Percentiles rank a stretch among this genome's conserved stretches.
These are phyloP conservation scores for Leccinum subrobustum DNA, from an alignment of 1,284 basidiomycete species.

Conservation along the genomic window DNA sequence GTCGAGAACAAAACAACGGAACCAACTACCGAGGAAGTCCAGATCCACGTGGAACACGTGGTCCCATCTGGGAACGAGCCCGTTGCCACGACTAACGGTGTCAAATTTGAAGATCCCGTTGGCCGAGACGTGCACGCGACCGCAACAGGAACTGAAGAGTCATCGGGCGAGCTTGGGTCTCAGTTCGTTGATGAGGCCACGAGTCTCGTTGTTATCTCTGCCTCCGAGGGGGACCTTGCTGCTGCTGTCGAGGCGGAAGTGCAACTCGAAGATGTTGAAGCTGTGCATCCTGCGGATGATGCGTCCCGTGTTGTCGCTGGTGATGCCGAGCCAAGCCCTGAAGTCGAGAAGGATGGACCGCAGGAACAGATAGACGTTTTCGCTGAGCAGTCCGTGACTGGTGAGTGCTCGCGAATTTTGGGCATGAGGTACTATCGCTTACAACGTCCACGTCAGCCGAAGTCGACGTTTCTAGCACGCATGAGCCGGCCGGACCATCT, in stretches of 20 bases:
- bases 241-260: neutral
- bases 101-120: neutral
- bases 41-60: neutral
- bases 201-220: neutral
- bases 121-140: slow-evolving; percentile 3
- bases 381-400: neutral
- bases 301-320: too few relatives aligned
- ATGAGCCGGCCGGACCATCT: neutral
- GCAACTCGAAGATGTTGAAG: neutral
- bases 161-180: slow-evolving; percentile 8
- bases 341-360: neutral
- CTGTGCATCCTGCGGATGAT: neutral
- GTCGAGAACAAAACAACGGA: neutral
- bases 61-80: slow-evolving; percentile 1
- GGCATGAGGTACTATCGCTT: neutral
- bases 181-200: slow-evolving; percentile 11
- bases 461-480: neutral
- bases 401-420: slow-evolving; percentile 11
- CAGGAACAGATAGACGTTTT: neutral
- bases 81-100: slow-evolving; percentile 4
- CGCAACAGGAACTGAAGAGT: slow-evolving; percentile 1
- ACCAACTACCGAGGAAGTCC: neutral
- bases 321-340: too few relatives aligned
- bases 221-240: slow-evolving; percentile 4
- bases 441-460: slow-evolving; percentile 5